These are phyloP conservation scores for Fistulinella prunicolor DNA, from an alignment of 768 basidiomycete species.

Conservation along the genomic window DNA sequence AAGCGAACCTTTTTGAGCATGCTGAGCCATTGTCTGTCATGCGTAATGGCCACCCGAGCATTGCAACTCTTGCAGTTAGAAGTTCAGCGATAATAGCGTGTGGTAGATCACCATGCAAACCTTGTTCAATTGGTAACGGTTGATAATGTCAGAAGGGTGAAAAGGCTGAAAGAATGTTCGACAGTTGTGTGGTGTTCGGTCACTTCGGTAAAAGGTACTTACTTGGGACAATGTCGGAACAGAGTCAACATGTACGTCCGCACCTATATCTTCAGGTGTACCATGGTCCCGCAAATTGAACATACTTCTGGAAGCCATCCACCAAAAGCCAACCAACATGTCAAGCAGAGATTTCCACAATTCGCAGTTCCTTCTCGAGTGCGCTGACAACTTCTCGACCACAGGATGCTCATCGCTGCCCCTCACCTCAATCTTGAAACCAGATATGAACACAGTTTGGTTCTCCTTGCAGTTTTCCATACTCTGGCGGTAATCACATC, in stretches of 20 bases:
- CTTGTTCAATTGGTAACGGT: neutral
- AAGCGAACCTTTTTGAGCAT: neutral
- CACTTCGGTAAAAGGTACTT: neutral
- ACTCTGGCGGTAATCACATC: neutral
- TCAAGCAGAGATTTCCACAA: no score
- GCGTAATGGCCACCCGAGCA: neutral
- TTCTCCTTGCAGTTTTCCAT: neutral
- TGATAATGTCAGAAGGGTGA: neutral
- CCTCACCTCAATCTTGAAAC: slow-evolving; percentile 6
- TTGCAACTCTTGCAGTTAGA: neutral
- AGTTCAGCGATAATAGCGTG: neutral
- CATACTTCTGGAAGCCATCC: no score
- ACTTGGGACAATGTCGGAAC: neutral
- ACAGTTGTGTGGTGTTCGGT: neutral
- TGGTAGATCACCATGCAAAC: neutral
- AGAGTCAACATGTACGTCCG: neutral
- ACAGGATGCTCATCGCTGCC: no score
- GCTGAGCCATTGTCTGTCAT: neutral
- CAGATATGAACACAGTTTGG: neutral
- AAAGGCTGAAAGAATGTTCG: neutral
- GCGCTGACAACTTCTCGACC: no score
- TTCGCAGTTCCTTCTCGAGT: no score
- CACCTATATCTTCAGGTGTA: no score
- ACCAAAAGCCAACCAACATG: no score
- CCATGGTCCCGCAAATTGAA: no score